Percentiles rank a stretch among this genome's conserved stretches.
Conservation (phyloP, 176 grass and related monocot species). For the Rhynchospora pubera region DNA sequence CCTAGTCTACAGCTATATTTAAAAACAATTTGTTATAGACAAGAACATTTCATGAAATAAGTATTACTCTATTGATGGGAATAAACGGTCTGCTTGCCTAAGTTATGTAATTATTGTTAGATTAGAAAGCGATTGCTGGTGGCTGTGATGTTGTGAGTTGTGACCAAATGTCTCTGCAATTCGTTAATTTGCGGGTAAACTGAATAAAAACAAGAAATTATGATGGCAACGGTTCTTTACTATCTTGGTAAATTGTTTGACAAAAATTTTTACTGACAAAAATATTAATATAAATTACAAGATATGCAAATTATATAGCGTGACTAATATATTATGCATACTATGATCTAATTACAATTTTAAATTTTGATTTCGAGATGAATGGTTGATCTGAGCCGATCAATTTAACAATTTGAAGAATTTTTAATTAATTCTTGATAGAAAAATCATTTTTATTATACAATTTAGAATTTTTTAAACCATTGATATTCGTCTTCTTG, state of each 20-base stretch:
- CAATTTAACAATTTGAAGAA: too few species aligned
- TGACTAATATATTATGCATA: too few species aligned
- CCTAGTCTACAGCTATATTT: not conserved
- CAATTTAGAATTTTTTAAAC: too few species aligned
- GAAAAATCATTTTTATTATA: too few species aligned
- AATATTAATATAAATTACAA: too few species aligned
- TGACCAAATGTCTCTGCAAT: not conserved
- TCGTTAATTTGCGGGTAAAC: not conserved
- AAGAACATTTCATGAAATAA: constrained; percentile 8
- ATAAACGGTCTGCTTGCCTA: not conserved
- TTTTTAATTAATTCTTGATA: too few species aligned
- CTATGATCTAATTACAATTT: too few species aligned
- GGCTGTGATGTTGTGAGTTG: not conserved
- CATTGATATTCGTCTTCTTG: too few species aligned
- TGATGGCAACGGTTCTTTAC: too few species aligned
- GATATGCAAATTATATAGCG: too few species aligned
- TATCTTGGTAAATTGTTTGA: not conserved
- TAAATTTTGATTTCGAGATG: too few species aligned
- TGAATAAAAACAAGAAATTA: not conserved
- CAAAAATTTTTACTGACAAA: not conserved
- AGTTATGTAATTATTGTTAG: not conserved
- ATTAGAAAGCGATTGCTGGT: not conserved
- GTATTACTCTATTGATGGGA: not conserved
- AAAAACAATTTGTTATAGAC: not conserved
- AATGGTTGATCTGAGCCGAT: too few species aligned